Percentiles rank a stretch among this genome's conserved stretches.
phyloP scores from a whole-genome alignment of 768 basidiomycete genomes.

The Boletus speciosus region DNA sequence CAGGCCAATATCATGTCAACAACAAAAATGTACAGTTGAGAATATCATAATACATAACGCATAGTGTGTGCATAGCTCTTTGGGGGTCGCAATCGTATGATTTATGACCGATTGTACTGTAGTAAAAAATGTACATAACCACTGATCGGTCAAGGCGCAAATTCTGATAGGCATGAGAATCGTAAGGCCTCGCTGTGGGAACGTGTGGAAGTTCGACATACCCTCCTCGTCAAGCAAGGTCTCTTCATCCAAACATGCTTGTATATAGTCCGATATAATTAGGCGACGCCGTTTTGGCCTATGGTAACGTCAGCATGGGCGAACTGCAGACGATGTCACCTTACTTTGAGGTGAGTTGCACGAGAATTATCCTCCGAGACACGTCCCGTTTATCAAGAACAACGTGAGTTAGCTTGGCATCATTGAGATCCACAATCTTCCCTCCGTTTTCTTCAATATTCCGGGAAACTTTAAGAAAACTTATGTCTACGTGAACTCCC shows the following conservation, averaged over 20 bases:
- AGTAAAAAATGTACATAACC: not conserved
- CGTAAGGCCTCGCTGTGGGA: not conserved
- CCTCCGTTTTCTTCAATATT: slow-evolving; percentile 72
- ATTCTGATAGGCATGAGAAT: slow-evolving; percentile 14
- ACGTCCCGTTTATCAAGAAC: slow-evolving; percentile 81
- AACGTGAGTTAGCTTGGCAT: slow-evolving; percentile 83
- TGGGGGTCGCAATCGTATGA: too few species aligned
- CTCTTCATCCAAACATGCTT: slow-evolving; percentile 76
- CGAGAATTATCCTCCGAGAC: slow-evolving; percentile 66
- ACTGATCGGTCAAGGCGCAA: slow-evolving; percentile 18
- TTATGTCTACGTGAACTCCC: slow-evolving; percentile 25
- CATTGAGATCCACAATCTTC: slow-evolving; percentile 58
- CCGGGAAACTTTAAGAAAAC: slow-evolving; percentile 51
- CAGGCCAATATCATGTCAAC: not conserved
- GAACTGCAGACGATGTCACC: slow-evolving; percentile 20
- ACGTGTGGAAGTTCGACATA: slow-evolving; percentile 2
- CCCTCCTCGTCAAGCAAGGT: slow-evolving; percentile 86
- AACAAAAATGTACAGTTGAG: not conserved
- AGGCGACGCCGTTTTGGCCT: slow-evolving; percentile 82
- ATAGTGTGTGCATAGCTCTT: too few species aligned
- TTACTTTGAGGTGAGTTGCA: slow-evolving; percentile 69
- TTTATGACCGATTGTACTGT: not conserved
- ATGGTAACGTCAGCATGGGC: slow-evolving; percentile 10
- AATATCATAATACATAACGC: not conserved
- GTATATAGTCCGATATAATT: slow-evolving; percentile 73